These are phyloP conservation scores for Pseudozyma hubeiensis DNA, from an alignment of 1,284 basidiomycete species.

Conservation along the genomic window DNA sequence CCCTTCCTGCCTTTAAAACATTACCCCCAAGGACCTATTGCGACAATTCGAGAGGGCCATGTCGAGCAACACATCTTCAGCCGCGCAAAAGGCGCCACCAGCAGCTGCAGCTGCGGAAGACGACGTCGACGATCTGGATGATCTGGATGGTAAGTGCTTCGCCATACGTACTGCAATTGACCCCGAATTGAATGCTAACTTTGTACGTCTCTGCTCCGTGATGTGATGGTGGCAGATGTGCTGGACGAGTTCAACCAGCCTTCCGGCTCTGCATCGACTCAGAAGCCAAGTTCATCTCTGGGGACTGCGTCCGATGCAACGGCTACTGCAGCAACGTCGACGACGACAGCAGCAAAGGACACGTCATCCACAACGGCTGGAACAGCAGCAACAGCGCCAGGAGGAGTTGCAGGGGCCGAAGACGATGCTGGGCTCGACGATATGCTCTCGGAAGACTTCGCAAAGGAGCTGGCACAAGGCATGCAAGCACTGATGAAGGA, in stretches of 20 bases:
- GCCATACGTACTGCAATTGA: too few species aligned
- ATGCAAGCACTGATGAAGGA: conserved; percentile 88
- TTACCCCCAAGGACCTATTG: too few species aligned
- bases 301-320: neutral
- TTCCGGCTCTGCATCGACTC: conserved; percentile 45
- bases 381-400: neutral
- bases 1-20: too few species aligned
- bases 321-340: conserved; percentile 49
- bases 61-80: conserved; percentile 14
- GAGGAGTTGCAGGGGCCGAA: neutral
- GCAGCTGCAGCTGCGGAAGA: conserved; percentile 27
- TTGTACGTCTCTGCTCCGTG: too few species aligned
- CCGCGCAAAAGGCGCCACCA: conserved; percentile 22
- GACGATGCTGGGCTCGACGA: conserved; percentile 55
- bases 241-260: conserved; percentile 71
- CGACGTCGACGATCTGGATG: conserved; percentile 62
- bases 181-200: neutral
- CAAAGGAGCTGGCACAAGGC: conserved; percentile 79
- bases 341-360: conserved; percentile 42
- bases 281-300: conserved; percentile 55
- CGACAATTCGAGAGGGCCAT: conserved; percentile 1
- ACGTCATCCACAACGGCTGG: neutral
- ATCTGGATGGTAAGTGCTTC: conserved; percentile 61
- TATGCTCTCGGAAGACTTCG: conserved; percentile 72
- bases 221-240: conserved; percentile 72